phyloP scores from a whole-genome alignment of 2,329 filamentous ascomycete species.

The Fonsecaea multimorphosa region DNA sequence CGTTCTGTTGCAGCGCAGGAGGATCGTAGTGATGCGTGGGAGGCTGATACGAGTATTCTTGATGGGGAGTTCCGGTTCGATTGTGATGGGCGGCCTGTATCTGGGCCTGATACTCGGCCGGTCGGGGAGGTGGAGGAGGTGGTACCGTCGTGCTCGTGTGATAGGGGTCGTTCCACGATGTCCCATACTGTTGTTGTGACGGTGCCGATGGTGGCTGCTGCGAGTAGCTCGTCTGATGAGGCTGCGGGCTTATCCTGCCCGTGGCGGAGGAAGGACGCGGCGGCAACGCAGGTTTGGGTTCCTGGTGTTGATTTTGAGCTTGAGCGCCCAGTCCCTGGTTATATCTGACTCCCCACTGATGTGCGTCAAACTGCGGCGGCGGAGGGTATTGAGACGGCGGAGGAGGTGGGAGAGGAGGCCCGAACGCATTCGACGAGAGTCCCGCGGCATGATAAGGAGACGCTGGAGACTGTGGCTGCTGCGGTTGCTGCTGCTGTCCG shows the following conservation, averaged over 20 bases:
- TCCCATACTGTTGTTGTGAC: conserved; percentile 33
- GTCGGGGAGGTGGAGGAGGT: conserved; percentile 46
- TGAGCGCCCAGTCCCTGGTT: conserved; percentile 31
- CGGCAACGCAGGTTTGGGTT: conserved; percentile 37
- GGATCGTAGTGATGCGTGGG: conserved; percentile 45
- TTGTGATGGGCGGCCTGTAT: conserved; percentile 40
- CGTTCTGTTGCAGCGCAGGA: conserved; percentile 38
- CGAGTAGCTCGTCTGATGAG: conserved; percentile 28
- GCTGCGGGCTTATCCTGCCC: conserved; percentile 30
- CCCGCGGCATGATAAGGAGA: conserved; percentile 21
- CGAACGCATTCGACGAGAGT: conserved; percentile 22
- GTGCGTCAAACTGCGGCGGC: conserved; percentile 42
- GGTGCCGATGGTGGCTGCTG: conserved; percentile 23
- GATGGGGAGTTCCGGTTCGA: conserved; percentile 41
- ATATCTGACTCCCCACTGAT: conserved; percentile 53
- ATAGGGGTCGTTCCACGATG: conserved; percentile 36
- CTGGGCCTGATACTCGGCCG: conserved; percentile 47
- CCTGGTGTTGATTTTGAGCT: conserved; percentile 22
- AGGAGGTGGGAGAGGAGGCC: conserved; percentile 34
- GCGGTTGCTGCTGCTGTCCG: conserved; percentile 5
- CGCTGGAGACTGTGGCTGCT: conserved; percentile 26
- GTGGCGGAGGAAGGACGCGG: conserved; percentile 36
- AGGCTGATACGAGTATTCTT: conserved; percentile 44
- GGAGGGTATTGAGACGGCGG: conserved; percentile 25
- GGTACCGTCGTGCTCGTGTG: conserved; percentile 30